Base-by-base conservation (phyloP, 2,329 filamentous ascomycete species). In the Microdochium nivale region DNA sequence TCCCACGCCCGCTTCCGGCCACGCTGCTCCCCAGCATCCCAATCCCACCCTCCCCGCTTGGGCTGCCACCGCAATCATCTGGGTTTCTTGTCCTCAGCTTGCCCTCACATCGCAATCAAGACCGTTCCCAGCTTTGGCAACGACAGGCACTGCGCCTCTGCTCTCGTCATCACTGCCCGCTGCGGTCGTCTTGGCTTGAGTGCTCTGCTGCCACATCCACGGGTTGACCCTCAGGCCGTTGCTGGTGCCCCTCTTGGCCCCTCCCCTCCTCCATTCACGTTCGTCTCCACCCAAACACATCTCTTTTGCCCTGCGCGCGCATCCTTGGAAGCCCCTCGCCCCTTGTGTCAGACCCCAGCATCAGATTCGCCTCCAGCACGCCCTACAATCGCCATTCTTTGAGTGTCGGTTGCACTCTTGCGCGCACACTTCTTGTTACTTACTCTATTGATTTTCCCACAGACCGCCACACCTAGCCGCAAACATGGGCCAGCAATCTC, bases 401-500 rank as follows among this genome's bases (percentile, higher is more conserved):
- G 48, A 24, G 47, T 40, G 47, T 44, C 47, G 43, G 50, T 24
- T 50, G 35, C 49, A 50, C 24, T 35, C 3, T n/a, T 21, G 16
- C 47, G 58, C 53, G 25, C 48, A 14, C 24, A 10, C 32, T 33
- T 47, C 50, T 47, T 49, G 40, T 40, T 43, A 49, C 37, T 53
- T 56, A 57, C 67, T 70, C 58, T 67, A 60, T 54, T 54, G 57
- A 53, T 25, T 56, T 55, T 53, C 55, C 11, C 27, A 66, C 62
- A 83, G 79, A 72, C 73, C 77, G 55, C 73, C 79, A 54, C 77
- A 81, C 60, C 66, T 80, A 57, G 68, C 79, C 55, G 69, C 74
- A 74, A 69, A 74, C 75, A 74, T 78, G 82, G 71, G 84, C 73
- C 77, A 64, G 48, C 79, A 85, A 61, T 92, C 90, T 56, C 87